Evolutionary conservation across 1,284 basidiomycete species (phyloP).

Genomic region (Irpex rosettiformis): DNA sequence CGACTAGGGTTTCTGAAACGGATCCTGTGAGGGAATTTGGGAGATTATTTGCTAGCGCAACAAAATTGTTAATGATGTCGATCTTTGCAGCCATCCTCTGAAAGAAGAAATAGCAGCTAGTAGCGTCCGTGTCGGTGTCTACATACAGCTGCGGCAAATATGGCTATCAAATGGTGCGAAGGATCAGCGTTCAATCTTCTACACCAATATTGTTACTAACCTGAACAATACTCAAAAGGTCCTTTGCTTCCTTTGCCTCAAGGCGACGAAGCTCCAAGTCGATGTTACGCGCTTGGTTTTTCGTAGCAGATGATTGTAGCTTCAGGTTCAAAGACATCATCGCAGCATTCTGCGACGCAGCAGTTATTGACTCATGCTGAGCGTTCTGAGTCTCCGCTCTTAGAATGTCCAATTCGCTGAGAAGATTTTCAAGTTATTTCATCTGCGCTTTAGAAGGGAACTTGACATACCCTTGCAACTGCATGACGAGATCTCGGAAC

Average conservation of each 20-base stretch:
- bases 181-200: not conserved
- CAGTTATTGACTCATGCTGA: conserved; percentile 74
- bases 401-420: conserved; percentile 79
- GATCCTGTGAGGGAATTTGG: conserved; percentile 79
- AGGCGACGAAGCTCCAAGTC: conserved; percentile 85
- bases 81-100: conserved; percentile 81
- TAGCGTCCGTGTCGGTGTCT: conserved; percentile 84
- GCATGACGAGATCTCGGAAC: conserved; percentile 86
- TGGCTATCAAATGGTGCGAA: conserved; percentile 42
- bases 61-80: conserved; percentile 78
- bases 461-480: conserved; percentile 67
- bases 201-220: conserved; percentile 29
- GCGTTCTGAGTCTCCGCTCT: conserved; percentile 83
- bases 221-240: conserved; percentile 72
- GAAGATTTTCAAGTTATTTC: not conserved
- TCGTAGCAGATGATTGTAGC: conserved; percentile 83
- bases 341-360: conserved; percentile 73
- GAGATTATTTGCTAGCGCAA: conserved; percentile 78
- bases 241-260: conserved; percentile 78
- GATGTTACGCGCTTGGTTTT: conserved; percentile 85
- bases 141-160: conserved; percentile 85
- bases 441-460: not conserved
- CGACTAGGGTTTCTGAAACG: conserved; percentile 80
- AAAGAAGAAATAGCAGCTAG: conserved; percentile 89
- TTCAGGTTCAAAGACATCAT: conserved; percentile 93